These are phyloP conservation scores for Penicillium salamii DNA, from an alignment of 495 filamentous ascomycete genomes.

Conservation along the genomic window DNA sequence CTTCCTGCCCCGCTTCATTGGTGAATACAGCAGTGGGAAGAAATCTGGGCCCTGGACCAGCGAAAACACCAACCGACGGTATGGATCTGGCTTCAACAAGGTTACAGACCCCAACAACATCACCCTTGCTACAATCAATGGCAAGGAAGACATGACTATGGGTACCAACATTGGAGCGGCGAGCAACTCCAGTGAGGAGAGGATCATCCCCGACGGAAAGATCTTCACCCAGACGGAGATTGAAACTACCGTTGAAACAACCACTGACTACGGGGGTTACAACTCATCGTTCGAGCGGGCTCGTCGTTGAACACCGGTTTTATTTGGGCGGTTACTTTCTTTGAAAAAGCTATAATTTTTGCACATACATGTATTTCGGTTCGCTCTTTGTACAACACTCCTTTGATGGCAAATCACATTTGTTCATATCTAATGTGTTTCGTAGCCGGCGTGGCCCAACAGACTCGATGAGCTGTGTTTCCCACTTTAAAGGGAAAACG, in stretches of 20 bases:
- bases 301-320: slow-evolving; percentile 9
- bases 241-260: slow-evolving; percentile 34
- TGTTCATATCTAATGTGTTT: background rate
- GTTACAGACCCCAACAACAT: slow-evolving; percentile 23
- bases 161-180: slow-evolving; percentile 27
- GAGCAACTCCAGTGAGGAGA: slow-evolving; percentile 29
- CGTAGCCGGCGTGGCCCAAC: background rate
- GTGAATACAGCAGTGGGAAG: slow-evolving; percentile 34
- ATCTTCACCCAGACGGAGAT: slow-evolving; percentile 39
- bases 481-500: no score
- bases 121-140: slow-evolving; percentile 17
- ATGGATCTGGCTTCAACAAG: slow-evolving; percentile 32
- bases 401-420: background rate
- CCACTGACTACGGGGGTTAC: slow-evolving; percentile 8
- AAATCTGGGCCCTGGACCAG: slow-evolving; percentile 29
- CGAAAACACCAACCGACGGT: slow-evolving; percentile 14
- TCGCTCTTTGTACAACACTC: background rate
- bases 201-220: slow-evolving; percentile 38
- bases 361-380: slow-evolving; percentile 2
- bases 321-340: background rate
- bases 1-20: slow-evolving; percentile 38
- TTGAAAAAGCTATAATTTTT: slow-evolving; percentile 1
- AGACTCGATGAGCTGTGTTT: background rate
- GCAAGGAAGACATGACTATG: slow-evolving; percentile 13
- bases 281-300: slow-evolving; percentile 13